Conservation (phyloP, 2,329 filamentous ascomycete species). For the Trichoderma guizhouense region DNA sequence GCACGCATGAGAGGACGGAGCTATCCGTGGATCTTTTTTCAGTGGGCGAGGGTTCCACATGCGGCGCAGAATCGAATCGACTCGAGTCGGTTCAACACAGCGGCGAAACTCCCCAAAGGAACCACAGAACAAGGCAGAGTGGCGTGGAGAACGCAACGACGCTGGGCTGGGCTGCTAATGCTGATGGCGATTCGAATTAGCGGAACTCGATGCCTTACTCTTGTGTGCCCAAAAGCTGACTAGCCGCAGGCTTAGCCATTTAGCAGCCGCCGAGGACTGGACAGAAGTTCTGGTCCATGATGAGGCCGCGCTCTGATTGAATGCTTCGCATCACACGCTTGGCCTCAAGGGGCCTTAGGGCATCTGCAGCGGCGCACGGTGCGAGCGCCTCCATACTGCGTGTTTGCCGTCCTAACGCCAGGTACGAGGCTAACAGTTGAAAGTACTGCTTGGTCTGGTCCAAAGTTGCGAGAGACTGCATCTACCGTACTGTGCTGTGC, state of each 20-base stretch:
- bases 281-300: constrained; percentile 11
- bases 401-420: constrained; percentile 1
- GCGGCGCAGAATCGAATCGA: neutral
- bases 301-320: constrained; percentile 3
- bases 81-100: neutral
- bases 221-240: constrained; percentile 11
- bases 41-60: neutral
- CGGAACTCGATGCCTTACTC: neutral
- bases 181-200: constrained; percentile 9
- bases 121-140: neutral
- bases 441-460: neutral
- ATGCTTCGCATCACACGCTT: constrained; percentile 8
- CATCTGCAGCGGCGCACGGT: constrained; percentile 13
- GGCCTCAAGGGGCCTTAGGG: neutral
- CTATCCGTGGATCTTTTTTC: constrained; percentile 10
- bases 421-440: neutral
- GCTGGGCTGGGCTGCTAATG: neutral
- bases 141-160: neutral
- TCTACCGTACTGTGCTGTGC: neutral
- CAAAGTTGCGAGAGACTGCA: neutral
- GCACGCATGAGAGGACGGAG: constrained; percentile 11
- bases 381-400: neutral
- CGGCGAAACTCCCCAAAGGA: neutral
- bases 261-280: constrained; percentile 14
- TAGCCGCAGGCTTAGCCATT: neutral